Evolutionary conservation across 2,329 filamentous ascomycete species (phyloP).

Genomic region (Calonectria ilicicola): DNA sequence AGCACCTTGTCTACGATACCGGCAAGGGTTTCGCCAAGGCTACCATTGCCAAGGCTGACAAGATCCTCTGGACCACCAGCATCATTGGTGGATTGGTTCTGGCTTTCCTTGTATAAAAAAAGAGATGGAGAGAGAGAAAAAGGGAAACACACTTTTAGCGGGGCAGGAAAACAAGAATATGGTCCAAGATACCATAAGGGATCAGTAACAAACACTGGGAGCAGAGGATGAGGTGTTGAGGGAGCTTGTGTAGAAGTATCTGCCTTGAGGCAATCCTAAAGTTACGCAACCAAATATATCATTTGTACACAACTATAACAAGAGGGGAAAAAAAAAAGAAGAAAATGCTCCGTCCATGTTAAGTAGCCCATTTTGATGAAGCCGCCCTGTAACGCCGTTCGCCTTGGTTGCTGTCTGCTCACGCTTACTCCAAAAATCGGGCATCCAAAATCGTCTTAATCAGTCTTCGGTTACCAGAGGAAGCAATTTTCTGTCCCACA

Average conservation of each 20-base stretch:
- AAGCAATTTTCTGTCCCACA: slow-evolving; percentile 62
- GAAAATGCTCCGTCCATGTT: not conserved
- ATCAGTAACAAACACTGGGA: not conserved
- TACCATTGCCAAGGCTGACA: slow-evolving; percentile 59
- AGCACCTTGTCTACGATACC: slow-evolving; percentile 66
- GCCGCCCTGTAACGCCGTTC: slow-evolving; percentile 42
- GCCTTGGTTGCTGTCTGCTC: slow-evolving; percentile 27
- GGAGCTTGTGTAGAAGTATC: slow-evolving; percentile 26
- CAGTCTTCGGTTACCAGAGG: slow-evolving; percentile 59
- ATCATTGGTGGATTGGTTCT: slow-evolving; percentile 57
- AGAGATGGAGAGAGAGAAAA: not conserved
- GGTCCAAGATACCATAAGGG: not conserved
- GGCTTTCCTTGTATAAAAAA: slow-evolving; percentile 60
- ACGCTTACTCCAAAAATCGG: slow-evolving; percentile 60
- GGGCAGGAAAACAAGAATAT: not conserved
- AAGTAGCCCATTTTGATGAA: slow-evolving; percentile 20
- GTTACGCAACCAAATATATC: slow-evolving; percentile 23
- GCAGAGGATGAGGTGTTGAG: slow-evolving; percentile 5
- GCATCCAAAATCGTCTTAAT: slow-evolving; percentile 67
- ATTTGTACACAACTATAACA: slow-evolving; percentile 22
- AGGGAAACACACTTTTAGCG: not conserved
- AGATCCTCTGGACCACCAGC: slow-evolving; percentile 61
- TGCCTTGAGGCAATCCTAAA: slow-evolving; percentile 16
- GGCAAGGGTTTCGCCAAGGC: slow-evolving; percentile 63
- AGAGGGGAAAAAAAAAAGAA: not conserved